A percentile compares a stretch with the other conserved stretches of the same genome.
These are phyloP conservation scores for Paraphoma chrysanthemicola DNA, from an alignment of 2,329 filamentous ascomycete species.

Conservation along the genomic window DNA sequence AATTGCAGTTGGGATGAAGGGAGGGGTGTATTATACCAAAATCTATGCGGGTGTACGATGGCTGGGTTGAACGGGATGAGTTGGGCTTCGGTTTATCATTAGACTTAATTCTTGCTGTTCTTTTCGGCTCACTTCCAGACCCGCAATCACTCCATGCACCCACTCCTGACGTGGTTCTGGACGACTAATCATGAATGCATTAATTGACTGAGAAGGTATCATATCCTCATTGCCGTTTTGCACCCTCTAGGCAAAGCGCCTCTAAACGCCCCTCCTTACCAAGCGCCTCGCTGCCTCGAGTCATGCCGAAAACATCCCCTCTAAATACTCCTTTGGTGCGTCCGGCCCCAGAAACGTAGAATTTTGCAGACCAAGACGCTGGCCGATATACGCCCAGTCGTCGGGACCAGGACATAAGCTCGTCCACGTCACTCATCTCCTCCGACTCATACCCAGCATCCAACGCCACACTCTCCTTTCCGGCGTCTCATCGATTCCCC, in stretches of 20 bases:
- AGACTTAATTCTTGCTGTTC: not conserved
- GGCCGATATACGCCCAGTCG: too few species aligned
- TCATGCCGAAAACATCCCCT: not conserved
- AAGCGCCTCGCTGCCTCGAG: not conserved
- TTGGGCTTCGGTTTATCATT: constrained; percentile 1
- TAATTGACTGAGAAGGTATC: constrained; percentile 3
- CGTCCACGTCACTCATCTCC: too few species aligned
- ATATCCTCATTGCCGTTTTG: constrained; percentile 1
- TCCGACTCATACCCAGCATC: too few species aligned
- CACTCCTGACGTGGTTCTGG: too few species aligned
- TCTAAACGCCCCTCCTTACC: not conserved
- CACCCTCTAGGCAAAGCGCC: not conserved
- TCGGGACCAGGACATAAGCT: too few species aligned
- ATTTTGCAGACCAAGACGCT: too few species aligned
- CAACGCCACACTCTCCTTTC: too few species aligned
- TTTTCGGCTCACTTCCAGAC: not conserved
- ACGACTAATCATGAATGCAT: too few species aligned
- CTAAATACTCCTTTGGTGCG: not conserved
- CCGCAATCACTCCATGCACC: too few species aligned
- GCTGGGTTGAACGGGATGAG: not conserved
- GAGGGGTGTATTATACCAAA: not conserved
- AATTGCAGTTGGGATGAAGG: constrained; percentile 4
- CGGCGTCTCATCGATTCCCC: too few species aligned
- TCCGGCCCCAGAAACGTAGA: too few species aligned
- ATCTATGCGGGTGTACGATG: not conserved